phyloP scores from a whole-genome alignment of 2,329 filamentous ascomycete species.

The Aspergillus sp. region DNA sequence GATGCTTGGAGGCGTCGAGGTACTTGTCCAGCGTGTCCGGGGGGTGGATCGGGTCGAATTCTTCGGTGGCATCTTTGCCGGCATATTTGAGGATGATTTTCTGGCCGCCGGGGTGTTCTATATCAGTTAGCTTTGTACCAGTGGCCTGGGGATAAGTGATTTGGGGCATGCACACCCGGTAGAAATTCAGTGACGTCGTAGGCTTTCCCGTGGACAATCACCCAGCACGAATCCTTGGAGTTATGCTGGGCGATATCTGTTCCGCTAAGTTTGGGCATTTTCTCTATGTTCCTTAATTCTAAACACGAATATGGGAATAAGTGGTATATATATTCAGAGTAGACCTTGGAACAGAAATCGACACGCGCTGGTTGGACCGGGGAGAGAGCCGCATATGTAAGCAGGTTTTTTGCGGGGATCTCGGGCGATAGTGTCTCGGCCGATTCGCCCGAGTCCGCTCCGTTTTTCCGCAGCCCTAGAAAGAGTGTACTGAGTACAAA shows the following conservation, averaged over 20 bases:
- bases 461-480: too few relatives aligned
- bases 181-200: constrained; percentile 88
- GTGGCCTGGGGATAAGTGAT: too few relatives aligned
- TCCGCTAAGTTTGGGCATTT: constrained; percentile 38
- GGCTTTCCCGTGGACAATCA: constrained; percentile 77
- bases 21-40: constrained; percentile 79
- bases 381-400: neutral
- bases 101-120: constrained; percentile 77
- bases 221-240: constrained; percentile 78
- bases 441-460: neutral
- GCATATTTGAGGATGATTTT: constrained; percentile 97
- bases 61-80: constrained; percentile 86
- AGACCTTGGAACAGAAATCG: neutral
- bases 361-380: neutral
- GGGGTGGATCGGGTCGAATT: constrained; percentile 82
- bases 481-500: too few relatives aligned
- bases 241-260: constrained; percentile 65
- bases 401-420: neutral
- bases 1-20: constrained; percentile 73
- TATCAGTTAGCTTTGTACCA: neutral
- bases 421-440: neutral
- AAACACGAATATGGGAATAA: neutral
- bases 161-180: constrained; percentile 45
- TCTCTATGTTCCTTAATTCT: neutral
- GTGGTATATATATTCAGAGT: neutral